Evolutionary conservation across 305 asterid genomes (phyloP).

Genomic region (Galium porrigens): DNA sequence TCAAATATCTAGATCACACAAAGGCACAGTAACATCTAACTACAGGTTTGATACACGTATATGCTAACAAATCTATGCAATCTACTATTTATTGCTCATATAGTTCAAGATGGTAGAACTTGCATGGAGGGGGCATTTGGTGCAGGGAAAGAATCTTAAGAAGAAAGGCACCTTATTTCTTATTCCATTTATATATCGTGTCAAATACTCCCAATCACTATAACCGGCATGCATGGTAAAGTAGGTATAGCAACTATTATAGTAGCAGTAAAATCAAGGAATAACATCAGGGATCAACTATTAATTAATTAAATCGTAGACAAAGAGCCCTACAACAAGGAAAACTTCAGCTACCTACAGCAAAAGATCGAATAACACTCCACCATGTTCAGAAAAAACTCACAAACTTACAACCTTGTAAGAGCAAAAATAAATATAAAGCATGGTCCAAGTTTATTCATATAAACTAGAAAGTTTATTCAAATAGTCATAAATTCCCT

Average conservation of each 20-base stretch:
- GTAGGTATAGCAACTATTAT: neutral
- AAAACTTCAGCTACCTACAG: neutral
- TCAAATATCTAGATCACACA: neutral
- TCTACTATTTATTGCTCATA: neutral
- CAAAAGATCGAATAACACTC: neutral
- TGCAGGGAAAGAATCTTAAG: neutral
- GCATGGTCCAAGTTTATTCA: neutral
- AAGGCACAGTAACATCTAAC: neutral
- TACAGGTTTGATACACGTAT: neutral
- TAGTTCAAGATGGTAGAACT: neutral
- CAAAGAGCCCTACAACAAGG: neutral
- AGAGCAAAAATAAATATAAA: neutral
- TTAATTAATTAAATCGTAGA: neutral
- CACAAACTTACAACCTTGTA: neutral
- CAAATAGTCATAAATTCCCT: neutral
- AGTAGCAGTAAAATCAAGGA: neutral
- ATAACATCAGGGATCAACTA: neutral
- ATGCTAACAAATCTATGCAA: neutral
- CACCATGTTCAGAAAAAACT: neutral
- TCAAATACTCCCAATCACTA: neutral
- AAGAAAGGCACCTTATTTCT: neutral
- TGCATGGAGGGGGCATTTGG: neutral
- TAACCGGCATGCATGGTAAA: neutral
- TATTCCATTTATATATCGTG: neutral
- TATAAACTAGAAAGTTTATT: neutral